A percentile compares a stretch with the other conserved stretches of the same genome.
Conservation (phyloP, 2,329 filamentous ascomycete species). For the Cercospora sp. region DNA sequence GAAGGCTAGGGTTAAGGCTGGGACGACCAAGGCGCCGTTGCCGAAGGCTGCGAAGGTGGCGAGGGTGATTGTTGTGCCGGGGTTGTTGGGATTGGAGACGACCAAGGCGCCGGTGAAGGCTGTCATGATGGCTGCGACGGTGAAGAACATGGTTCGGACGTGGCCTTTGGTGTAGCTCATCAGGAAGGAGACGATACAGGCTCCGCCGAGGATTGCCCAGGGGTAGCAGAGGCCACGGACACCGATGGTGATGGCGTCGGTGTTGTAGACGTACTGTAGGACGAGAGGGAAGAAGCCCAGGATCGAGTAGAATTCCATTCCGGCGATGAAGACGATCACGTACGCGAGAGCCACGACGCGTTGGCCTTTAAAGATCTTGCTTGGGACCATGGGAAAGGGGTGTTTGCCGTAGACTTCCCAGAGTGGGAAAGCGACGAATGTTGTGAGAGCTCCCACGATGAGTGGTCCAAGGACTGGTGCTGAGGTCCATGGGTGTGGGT, state of each 20-base stretch:
- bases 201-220: conserved; percentile 62
- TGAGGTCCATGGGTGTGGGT: conserved; percentile 30
- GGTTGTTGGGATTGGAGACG: conserved; percentile 30
- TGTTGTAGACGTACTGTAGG: conserved; percentile 63
- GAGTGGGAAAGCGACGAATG: conserved; percentile 33
- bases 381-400: conserved; percentile 36
- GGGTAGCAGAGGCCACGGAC: conserved; percentile 64
- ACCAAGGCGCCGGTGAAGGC: conserved; percentile 47
- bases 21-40: conserved; percentile 67
- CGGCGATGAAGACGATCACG: conserved; percentile 40
- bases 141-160: conserved; percentile 60
- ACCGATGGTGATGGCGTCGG: conserved; percentile 63
- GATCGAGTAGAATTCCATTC: conserved; percentile 41
- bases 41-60: conserved; percentile 63
- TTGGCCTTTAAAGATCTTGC: conserved; percentile 34
- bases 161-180: conserved; percentile 60
- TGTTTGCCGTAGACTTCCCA: conserved; percentile 34
- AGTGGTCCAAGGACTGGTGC: conserved; percentile 33
- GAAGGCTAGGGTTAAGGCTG: conserved; percentile 65
- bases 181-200: conserved; percentile 58
- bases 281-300: conserved; percentile 63
- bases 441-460: conserved; percentile 32
- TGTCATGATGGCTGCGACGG: conserved; percentile 64
- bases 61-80: conserved; percentile 44
- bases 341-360: conserved; percentile 39